phyloP scores from a whole-genome alignment of 2,329 filamentous ascomycete species.

The Talaromyces piceae region DNA sequence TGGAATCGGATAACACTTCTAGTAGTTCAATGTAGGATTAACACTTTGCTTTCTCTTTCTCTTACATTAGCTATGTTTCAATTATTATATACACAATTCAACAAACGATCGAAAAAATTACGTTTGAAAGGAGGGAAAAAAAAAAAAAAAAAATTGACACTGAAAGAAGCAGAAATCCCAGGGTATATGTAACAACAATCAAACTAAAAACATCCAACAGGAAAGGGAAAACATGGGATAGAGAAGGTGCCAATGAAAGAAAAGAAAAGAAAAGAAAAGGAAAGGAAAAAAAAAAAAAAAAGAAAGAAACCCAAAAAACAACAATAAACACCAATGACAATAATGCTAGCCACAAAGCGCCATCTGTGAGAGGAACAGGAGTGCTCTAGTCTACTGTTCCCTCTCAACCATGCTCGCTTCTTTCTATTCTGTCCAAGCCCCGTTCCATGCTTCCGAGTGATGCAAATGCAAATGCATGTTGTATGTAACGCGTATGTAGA shows the following conservation, averaged over 20 bases:
- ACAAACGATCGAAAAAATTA: no score
- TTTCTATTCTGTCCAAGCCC: background rate
- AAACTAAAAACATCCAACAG: background rate
- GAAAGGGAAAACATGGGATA: background rate
- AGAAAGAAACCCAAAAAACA: background rate
- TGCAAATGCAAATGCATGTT: slow-evolving; percentile 2
- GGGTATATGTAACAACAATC: background rate
- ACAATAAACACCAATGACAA: no score
- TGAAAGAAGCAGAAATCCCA: background rate
- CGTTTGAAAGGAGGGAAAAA: no score
- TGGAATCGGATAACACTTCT: no score
- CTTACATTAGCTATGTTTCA: no score
- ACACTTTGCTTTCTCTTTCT: no score
- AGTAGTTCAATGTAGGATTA: no score
- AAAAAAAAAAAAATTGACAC: background rate
- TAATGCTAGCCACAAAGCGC: background rate
- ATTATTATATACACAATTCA: no score
- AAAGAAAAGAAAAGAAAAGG: background rate
- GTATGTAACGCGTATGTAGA: background rate
- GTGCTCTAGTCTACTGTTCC: background rate
- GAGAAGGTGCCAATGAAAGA: background rate
- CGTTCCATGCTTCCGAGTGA: background rate
- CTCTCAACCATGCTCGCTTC: background rate
- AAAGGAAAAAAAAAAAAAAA: background rate
- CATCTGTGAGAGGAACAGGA: background rate